Evolutionary conservation across 257 asterid species (phyloP), one percentile per base, ranked within the genome.

Genomic region (Scutellaria baicalensis): DNA sequence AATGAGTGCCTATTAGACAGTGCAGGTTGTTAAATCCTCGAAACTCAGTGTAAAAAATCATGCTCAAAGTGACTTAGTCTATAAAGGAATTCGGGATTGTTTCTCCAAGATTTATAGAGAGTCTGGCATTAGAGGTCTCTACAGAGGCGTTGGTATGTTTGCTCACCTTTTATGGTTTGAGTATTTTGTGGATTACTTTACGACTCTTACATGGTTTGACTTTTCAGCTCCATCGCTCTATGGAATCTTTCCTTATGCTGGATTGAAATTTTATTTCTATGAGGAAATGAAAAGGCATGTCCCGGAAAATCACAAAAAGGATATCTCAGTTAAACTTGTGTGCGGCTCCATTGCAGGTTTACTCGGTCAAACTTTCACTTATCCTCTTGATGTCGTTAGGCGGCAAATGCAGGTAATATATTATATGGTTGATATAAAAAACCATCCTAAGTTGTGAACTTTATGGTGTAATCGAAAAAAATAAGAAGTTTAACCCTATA

Each of bases 331-430:
- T 68, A 93, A 90, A 76, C 97, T 93, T 57, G 92, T 85, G 14
- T 93, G 98, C 48, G 98, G 98, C 71, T 90, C 98, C 38, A 57
- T 90, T 59, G 98, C 98, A 14, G 98, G 98, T 73, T 79, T 93
- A 50, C 83, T 93, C 17, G 98, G 98, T 36, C 98, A 93, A 82
- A 93, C 98, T 57, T 79, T 90, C 84, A 93, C 98, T 18, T 93
- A 93, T 78, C 98, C 98, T 73, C 89, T 93, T 33, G 97, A 93
- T 50, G 98, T 93, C 8, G 96, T 87, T 31, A 83, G 98, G 78
- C 74, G 98, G 40, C 96, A 90, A 85, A 93, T 93, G 98, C 98
- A 93, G 97, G 98, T 93, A 76, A 70, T 27, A 50, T 75, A 56
- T 23, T 23, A 1, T 23, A 23, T 27, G 44, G 11, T 40, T 40